Evolutionary conservation across 2,329 filamentous ascomycete species (phyloP).

Genomic region (Curvularia eragrostidis): DNA sequence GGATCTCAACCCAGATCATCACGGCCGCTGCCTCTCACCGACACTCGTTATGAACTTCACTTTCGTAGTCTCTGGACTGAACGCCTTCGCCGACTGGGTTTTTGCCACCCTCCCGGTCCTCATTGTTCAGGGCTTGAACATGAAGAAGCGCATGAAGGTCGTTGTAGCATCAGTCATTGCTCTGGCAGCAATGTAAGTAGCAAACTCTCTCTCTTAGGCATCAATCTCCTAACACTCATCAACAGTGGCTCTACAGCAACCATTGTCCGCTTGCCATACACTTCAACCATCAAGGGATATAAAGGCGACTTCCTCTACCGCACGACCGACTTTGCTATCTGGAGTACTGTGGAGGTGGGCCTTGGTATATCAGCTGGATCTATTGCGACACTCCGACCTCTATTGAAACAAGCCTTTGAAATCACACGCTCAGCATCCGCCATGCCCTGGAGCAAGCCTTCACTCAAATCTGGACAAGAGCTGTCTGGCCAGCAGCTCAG

Average conservation of each 20-base stretch:
- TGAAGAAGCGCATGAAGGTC: slow-evolving; percentile 60
- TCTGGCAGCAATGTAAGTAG: slow-evolving; percentile 51
- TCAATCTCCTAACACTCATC: slow-evolving; percentile 12
- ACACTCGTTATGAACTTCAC: slow-evolving; percentile 60
- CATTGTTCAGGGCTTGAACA: slow-evolving; percentile 63
- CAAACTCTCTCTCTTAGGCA: neutral
- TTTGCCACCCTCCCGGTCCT: slow-evolving; percentile 50
- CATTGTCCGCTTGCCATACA: slow-evolving; percentile 40
- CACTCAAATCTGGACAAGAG: slow-evolving; percentile 12
- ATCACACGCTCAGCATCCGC: slow-evolving; percentile 22
- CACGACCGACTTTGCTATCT: slow-evolving; percentile 43
- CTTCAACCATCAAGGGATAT: slow-evolving; percentile 31
- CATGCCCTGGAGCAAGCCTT: slow-evolving; percentile 27
- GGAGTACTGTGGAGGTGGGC: slow-evolving; percentile 39
- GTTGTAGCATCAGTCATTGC: slow-evolving; percentile 61
- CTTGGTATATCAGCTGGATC: slow-evolving; percentile 39
- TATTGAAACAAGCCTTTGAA: slow-evolving; percentile 28
- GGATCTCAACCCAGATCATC: slow-evolving; percentile 44
- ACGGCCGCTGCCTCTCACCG: slow-evolving; percentile 51
- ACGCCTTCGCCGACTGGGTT: slow-evolving; percentile 40
- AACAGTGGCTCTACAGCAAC: slow-evolving; percentile 50
- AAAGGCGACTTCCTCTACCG: slow-evolving; percentile 43
- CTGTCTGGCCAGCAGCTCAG: slow-evolving; percentile 21
- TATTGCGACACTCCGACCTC: slow-evolving; percentile 37
- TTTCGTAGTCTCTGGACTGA: slow-evolving; percentile 46